Base-by-base conservation (phyloP, 768 basidiomycete species). In the Solioccasus polychromus region DNA sequence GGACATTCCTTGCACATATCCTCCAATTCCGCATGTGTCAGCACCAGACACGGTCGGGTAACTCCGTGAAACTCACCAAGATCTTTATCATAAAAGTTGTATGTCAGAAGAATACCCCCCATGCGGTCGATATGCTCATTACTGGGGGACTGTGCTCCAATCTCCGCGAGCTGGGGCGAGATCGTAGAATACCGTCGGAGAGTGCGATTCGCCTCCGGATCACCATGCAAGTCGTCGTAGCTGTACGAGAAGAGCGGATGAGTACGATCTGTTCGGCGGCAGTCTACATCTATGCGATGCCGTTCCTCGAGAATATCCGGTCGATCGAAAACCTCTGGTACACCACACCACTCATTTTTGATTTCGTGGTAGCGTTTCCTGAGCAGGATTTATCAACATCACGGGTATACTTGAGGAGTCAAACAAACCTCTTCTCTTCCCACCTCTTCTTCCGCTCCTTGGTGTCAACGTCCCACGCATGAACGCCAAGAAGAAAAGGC, bases 1-100 rank as follows among this genome's bases (percentile, higher is more conserved):
- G 3, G 90, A 92, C 96, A 98, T 98, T 25, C 96, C 96, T 67
- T 98, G 96, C 5, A 98, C 96, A 63, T 98, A 97, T 23, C 94
- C 92, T 86, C 50, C 45, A 44, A 39, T 29, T n/a, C 44, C 39
- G 47, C 38, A 10, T 3, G 29, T 15, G 34, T 69, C 47, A 66
- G 52, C 35, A 43, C 17, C 28, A 31, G 12, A 32, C 1, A 19
- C 4, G 23, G 36, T 39, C 20, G 12, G 15, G 14, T 19, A 32
- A 8, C 24, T 29, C 32, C 19, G 23, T 7, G 22, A 24, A 26
- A 71, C 84, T 57, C 57, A 92, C 90, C 91, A 32, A 93, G 72
- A 22, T 92, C 83, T 63, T 83, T 89, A 68, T 94, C 88, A 53
- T 85, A 90, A 59, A 91, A 86, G 53, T 92, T 90, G 58, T 92